Conservation (phyloP, 768 basidiomycete species). For the Pluteus cervinus region DNA sequence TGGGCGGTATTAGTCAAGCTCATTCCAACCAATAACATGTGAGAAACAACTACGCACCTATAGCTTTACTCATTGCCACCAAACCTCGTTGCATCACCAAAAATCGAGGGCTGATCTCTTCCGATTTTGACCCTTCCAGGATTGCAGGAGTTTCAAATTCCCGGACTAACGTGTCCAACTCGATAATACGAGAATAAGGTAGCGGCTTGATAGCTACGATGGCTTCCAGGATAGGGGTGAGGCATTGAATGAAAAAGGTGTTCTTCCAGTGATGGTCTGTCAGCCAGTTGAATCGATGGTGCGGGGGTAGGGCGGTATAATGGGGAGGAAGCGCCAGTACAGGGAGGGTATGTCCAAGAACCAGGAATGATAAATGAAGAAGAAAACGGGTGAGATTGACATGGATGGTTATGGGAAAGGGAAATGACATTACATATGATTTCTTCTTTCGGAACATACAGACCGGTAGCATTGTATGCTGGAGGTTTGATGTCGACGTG, state of each 20-base stretch:
- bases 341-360: slow-evolving; percentile 7
- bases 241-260: slow-evolving; percentile 54
- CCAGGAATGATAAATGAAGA: slow-evolving; percentile 3
- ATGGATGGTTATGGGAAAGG: background rate
- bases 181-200: slow-evolving; percentile 43
- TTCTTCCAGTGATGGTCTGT: slow-evolving; percentile 73
- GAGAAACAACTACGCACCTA: slow-evolving; percentile 34
- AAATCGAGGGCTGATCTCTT: slow-evolving; percentile 38
- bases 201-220: slow-evolving; percentile 48
- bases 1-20: too few species aligned
- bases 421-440: slow-evolving; percentile 40
- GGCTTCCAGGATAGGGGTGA: slow-evolving; percentile 56
- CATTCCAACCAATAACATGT: slow-evolving; percentile 1
- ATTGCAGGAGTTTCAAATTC: slow-evolving; percentile 48
- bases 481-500: slow-evolving; percentile 63
- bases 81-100: slow-evolving; percentile 61
- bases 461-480: slow-evolving; percentile 36
- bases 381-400: slow-evolving; percentile 2
- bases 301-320: too few species aligned
- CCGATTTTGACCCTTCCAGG: slow-evolving; percentile 36
- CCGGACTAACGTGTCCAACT: slow-evolving; percentile 48
- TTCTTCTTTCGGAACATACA: slow-evolving; percentile 44
- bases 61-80: slow-evolving; percentile 54
- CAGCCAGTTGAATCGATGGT: too few species aligned
- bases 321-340: slow-evolving; percentile 7